Evolutionary conservation across 306 rosid species (phyloP), one percentile per base, ranked within the genome.

Genomic region (Prunus mume): DNA sequence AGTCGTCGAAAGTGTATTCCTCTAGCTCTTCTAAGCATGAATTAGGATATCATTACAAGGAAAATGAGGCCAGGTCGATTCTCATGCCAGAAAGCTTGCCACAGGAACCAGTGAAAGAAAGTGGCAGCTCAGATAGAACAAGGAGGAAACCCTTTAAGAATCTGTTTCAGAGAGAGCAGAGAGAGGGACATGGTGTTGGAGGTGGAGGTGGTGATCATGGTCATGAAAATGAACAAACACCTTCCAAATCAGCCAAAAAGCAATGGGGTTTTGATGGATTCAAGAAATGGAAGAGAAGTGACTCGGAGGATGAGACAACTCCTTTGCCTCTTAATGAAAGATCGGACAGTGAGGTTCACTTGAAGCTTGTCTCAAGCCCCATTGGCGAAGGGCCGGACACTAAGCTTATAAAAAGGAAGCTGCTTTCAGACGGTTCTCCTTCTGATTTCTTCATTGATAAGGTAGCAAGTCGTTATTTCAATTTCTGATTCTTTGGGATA

Each of bases 381-480:
- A 57, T 80, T 3, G 93, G 91, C 34, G 90, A 91, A 66, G 96
- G 91, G 9, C 90, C 93, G 0, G 85, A 90, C 79, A 87, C 93
- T 19, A 90, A 85, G 79, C 74, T 81, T 9, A 83, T 91, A 20
- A 90, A 93, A 72, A 87, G 79, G 72, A 91, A 86, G 86, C 86
- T 91, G 81, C 91, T 86, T 74, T 84, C 88, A 56, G 87, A 88
- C 79, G 97, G 91, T 19, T 83, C 96, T 65, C 89, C 97, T 13
- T 90, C 96, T 65, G 96, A 91, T 86, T 87, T 90, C 77, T 91
- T 83, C 91, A 83, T 87, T 25, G 95, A 92, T 11, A 94, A 94
- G 98, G 98, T 94, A 12, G 54, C 20, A 63, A 61, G 65, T 73
- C 73, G 41, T 50, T 56, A 24, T 13, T 47, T 61, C 61, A 2